A percentile compares a stretch with the other conserved stretches of the same genome.
phyloP scores from a whole-genome alignment of 495 filamentous ascomycete species.

The Penicillium roqueforti region DNA sequence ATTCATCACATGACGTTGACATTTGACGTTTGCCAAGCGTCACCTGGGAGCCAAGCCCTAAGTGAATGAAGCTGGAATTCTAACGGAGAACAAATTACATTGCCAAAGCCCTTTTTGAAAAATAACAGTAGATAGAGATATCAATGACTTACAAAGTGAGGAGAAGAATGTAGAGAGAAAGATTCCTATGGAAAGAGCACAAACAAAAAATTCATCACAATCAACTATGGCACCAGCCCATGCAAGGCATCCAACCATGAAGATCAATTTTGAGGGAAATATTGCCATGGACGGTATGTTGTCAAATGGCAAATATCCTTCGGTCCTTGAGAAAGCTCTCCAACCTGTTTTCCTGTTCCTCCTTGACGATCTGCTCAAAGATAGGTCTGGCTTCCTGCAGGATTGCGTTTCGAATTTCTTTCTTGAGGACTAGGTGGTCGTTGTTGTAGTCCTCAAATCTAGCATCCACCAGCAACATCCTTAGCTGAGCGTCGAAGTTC shows the following conservation, averaged over 20 bases:
- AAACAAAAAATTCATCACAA: not conserved
- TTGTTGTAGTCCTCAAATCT: not conserved
- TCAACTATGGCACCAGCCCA: not conserved
- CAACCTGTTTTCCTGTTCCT: not conserved
- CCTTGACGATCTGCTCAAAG: not conserved
- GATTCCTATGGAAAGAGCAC: not conserved
- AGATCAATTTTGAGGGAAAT: no score
- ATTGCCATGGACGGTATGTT: not conserved
- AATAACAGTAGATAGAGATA: no score
- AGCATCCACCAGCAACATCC: not conserved
- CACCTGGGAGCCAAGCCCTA: constrained; percentile 5
- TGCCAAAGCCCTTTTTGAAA: no score
- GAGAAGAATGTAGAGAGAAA: not conserved
- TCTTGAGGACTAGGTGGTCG: not conserved
- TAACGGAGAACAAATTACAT: no score
- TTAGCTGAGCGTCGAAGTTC: not conserved
- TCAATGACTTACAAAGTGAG: not conserved
- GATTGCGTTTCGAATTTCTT: not conserved
- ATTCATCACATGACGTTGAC: constrained; percentile 16
- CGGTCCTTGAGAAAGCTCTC: not conserved
- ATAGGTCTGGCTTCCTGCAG: not conserved
- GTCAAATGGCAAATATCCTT: not conserved
- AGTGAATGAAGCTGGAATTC: constrained; percentile 1
- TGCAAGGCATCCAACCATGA: no score
- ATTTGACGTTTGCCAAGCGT: constrained; percentile 4